Evolutionary conservation across 495 filamentous ascomycete genomes (phyloP), one percentile per base, ranked within the genome.

Genomic region (Penicillium flavigenum): DNA sequence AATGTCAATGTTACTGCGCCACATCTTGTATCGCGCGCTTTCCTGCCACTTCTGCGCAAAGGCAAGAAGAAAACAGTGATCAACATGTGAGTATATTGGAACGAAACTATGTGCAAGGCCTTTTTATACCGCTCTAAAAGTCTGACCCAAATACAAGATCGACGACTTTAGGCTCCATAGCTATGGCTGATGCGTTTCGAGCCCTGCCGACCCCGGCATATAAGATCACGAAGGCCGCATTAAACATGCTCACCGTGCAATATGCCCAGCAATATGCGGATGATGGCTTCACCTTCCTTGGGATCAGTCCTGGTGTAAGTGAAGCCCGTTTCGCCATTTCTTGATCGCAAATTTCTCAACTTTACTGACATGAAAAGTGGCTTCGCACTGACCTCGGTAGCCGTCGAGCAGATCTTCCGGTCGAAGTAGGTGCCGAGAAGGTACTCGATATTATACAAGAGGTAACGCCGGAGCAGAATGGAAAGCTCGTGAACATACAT

Each of bases 241-340:
- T 81, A 48, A 81, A 83, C 51, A 74, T 76, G 64, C 59, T 83
- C 5, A 82, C 75, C 3, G 69, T 76, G 0, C 76, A 81, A 55
- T 81, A 81, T 51, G 70, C 79, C 1, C 54, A 71, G 41, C 61
- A 68, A 16, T 76, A 72, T 53, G 71, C 61, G 2, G 56, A 70
- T 5, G 65, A 77, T 9, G 75, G 76, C 0, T 79, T 83, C 47
- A 75, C 71, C 0, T 71, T 82, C 27, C 54, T 81, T 32, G 70
- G 72, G 8, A 31, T 82, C 27, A 70, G 59, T 44, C 81, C 80
- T 8, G 81, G 80, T 3, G 79, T 80, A 69, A 51, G 78, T 73
- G 2, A 39, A 51, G 12, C 1, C 20, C 24, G 43, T 48, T 12
- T n/a, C 6, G 4, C 6, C 27, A 16, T 39, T 19, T 26, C 5